phyloP scores from a whole-genome alignment of 306 rosid species.

The Prunus kanzakura region DNA sequence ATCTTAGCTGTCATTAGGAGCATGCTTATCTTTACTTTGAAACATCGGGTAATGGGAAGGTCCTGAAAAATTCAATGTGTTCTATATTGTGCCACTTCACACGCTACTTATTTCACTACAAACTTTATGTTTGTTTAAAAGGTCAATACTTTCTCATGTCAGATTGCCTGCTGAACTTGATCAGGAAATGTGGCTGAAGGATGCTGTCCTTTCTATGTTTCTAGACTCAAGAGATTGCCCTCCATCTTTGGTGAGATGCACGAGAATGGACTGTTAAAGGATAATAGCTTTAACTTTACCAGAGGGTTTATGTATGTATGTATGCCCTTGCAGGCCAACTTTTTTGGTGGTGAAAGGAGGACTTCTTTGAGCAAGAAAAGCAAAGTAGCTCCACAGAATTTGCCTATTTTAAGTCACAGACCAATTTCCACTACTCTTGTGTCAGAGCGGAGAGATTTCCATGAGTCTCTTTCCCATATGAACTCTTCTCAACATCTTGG shows the following conservation, averaged over 20 bases:
- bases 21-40: background rate
- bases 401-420: slow-evolving; percentile 54
- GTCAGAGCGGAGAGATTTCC: slow-evolving; percentile 56
- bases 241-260: slow-evolving; percentile 75
- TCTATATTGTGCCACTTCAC: too few relatives aligned
- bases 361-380: slow-evolving; percentile 49
- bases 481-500: slow-evolving; percentile 68
- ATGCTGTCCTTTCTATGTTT: slow-evolving; percentile 60
- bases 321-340: slow-evolving; percentile 61
- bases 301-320: slow-evolving; percentile 23
- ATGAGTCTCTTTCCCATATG: slow-evolving; percentile 52
- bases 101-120: too few relatives aligned
- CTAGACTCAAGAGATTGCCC: slow-evolving; percentile 73
- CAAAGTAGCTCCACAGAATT: slow-evolving; percentile 41
- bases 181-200: too few relatives aligned
- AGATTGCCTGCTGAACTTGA: too few relatives aligned
- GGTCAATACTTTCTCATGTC: too few relatives aligned
- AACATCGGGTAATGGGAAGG: too few relatives aligned
- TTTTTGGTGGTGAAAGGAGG: slow-evolving; percentile 68
- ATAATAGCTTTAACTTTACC: slow-evolving; percentile 24
- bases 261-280: slow-evolving; percentile 19
- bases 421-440: slow-evolving; percentile 55
- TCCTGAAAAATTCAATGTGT: too few relatives aligned
- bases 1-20: slow-evolving; percentile 21
- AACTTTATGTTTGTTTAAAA: too few relatives aligned